Evolutionary conservation across 2,329 filamentous ascomycete genomes (phyloP).

Genomic region (Epichloe brachyelytri): DNA sequence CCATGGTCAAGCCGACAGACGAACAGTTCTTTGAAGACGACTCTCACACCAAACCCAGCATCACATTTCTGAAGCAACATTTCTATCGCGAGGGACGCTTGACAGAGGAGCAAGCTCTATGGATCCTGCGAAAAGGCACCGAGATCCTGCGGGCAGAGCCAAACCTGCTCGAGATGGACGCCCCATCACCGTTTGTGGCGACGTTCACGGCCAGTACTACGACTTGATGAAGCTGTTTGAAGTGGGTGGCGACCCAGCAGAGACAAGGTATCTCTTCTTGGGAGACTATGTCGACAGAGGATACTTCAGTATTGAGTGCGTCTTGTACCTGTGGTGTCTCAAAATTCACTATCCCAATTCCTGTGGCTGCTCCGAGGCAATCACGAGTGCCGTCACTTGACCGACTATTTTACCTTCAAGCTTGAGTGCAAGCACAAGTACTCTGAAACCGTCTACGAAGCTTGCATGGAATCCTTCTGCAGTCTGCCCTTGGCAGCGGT

Average conservation of each 20-base stretch:
- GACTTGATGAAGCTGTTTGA: slow-evolving; percentile 99
- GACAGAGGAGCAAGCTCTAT: slow-evolving; percentile 93
- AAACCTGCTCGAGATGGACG: slow-evolving; percentile 97
- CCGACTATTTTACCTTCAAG: slow-evolving; percentile 99
- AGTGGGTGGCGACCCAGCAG: slow-evolving; percentile 89
- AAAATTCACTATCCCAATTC: slow-evolving; percentile 99
- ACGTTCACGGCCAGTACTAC: slow-evolving; percentile 98
- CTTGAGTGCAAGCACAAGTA: slow-evolving; percentile 99
- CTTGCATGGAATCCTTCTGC: slow-evolving; percentile 98
- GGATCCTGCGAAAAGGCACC: slow-evolving; percentile 80
- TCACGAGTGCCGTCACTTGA: slow-evolving; percentile 97
- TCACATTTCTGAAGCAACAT: slow-evolving; percentile 92
- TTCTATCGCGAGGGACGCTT: slow-evolving; percentile 95
- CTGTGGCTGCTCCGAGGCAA: slow-evolving; percentile 96
- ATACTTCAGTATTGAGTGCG: slow-evolving; percentile 99
- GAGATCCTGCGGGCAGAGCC: slow-evolving; percentile 82
- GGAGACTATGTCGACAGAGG: slow-evolving; percentile 97
- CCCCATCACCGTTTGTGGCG: slow-evolving; percentile 95
- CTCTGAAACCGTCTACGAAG: slow-evolving; percentile 88
- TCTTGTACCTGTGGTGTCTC: slow-evolving; percentile 91
- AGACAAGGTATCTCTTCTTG: slow-evolving; percentile 92
- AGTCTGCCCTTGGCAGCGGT: slow-evolving; percentile 82
- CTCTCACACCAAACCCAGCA: slow-evolving; percentile 76
- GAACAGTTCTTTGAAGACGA: slow-evolving; percentile 89
- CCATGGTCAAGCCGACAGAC: slow-evolving; percentile 82